Base-by-base conservation (phyloP, 805 yeast genomes). In the Candida ulmi region DNA sequence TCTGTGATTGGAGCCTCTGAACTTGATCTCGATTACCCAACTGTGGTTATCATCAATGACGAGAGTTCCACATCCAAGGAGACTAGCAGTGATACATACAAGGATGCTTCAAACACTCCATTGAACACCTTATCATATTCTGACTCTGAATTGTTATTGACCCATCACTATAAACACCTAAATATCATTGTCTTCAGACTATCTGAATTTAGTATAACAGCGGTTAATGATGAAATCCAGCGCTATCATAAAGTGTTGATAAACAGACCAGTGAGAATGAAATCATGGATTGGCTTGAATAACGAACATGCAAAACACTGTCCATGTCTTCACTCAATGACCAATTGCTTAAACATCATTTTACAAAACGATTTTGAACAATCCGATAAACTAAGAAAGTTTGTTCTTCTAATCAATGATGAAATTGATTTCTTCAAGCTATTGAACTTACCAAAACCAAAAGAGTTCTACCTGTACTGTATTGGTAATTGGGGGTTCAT, bases 401-500 rank as follows among this genome's bases (percentile, higher is more conserved):
- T 48, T 30, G 48, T 54, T 13, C 40, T 49, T 2, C 17, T 54
- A 29, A 47, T 65, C 30, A 45, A 57, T 17, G 19, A 43, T 2
- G 58, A 55, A n/a, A 50, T 68, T 11, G 54, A 60, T 33, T 67
- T 58, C 42, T 21, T 36, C 2, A 8, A 33, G 1, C 40, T 66
- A 13, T 29, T 55, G 19, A 34, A 23, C 2, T 39, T 70, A 18
- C 49, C 45, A 2, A 30, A 58, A 11, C 41, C 54, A 0, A 38
- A 44, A 4, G 48, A 54, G 15, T 62, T 51, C 48, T 52, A 49
- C 36, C 32, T 45, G 16, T 65, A 67, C 44, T 57, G 74, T 35
- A 68, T 76, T 15, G 74, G 78, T 28, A 68, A 67, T 46, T 82
- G 90, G 88, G 71, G 74, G 38, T 84, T 84, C 55, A 80, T 81